Percentiles rank a stretch among this genome's conserved stretches.
These are phyloP conservation scores for Barnettozyma hawaiiensis DNA, from an alignment of 1,139 yeast genomes.

Conservation along the genomic window DNA sequence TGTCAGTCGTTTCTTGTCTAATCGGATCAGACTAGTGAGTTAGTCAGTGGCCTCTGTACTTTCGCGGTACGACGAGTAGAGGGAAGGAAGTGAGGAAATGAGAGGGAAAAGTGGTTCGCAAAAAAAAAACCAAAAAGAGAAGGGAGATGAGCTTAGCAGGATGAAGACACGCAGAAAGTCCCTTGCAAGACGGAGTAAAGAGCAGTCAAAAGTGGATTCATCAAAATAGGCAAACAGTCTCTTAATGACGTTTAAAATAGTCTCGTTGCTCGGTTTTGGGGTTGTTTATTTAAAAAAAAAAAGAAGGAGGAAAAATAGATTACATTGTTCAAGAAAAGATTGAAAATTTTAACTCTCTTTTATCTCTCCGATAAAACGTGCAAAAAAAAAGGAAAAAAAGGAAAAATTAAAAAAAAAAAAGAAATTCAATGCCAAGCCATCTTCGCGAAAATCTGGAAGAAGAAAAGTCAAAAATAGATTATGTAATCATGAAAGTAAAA, in stretches of 20 bases:
- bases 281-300: too few species aligned
- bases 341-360: neutral
- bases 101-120: neutral
- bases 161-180: slow-evolving; percentile 4
- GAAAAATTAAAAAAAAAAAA: neutral
- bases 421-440: neutral
- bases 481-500: too few species aligned
- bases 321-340: too few species aligned
- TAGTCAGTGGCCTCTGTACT: too few species aligned
- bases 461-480: too few species aligned
- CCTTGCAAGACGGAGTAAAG: slow-evolving; percentile 2
- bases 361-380: neutral
- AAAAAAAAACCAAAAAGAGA: neutral
- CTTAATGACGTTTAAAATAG: neutral
- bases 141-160: slow-evolving; percentile 1
- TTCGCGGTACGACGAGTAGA: too few species aligned
- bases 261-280: neutral
- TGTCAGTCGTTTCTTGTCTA: too few species aligned
- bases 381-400: neutral
- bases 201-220: slow-evolving; percentile 3
- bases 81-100: neutral
- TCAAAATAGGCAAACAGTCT: slow-evolving; percentile 3
- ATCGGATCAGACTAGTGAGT: too few species aligned
- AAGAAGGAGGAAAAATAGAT: too few species aligned
- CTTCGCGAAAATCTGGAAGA: neutral